Evolutionary conservation across 805 yeast genomes (phyloP).

Genomic region (Saturnispora sanitii): DNA sequence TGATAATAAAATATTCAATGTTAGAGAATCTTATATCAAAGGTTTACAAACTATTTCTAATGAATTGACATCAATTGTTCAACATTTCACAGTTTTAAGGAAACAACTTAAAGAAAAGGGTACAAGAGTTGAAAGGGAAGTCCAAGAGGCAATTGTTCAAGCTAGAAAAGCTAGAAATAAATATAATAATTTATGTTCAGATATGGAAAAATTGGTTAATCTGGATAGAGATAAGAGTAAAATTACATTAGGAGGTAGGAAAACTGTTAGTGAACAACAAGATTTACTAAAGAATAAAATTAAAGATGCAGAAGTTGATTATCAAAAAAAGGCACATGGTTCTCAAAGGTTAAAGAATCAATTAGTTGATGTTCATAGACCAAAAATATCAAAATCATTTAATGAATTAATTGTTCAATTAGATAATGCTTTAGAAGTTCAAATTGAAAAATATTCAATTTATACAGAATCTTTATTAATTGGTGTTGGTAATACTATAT

Average conservation of each 20-base stretch:
- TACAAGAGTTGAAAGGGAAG: slow-evolving; percentile 72
- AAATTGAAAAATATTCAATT: slow-evolving; percentile 80
- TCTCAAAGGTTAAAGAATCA: slow-evolving; percentile 69
- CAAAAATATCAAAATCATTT: slow-evolving; percentile 59
- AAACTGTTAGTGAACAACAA: slow-evolving; percentile 78
- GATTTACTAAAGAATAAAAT: slow-evolving; percentile 79
- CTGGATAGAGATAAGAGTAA: slow-evolving; percentile 81
- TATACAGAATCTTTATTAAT: slow-evolving; percentile 75
- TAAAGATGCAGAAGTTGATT: slow-evolving; percentile 77
- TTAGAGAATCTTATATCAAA: slow-evolving; percentile 65
- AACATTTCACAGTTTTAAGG: slow-evolving; percentile 61
- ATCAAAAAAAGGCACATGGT: slow-evolving; percentile 61
- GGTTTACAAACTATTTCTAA: slow-evolving; percentile 80
- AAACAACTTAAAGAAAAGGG: slow-evolving; percentile 77
- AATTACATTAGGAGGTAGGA: slow-evolving; percentile 69
- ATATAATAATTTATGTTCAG: slow-evolving; percentile 74
- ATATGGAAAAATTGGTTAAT: slow-evolving; percentile 65
- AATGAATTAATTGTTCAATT: slow-evolving; percentile 74
- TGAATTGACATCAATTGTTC: slow-evolving; percentile 63
- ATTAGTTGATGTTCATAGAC: slow-evolving; percentile 64
- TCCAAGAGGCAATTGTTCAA: slow-evolving; percentile 64
- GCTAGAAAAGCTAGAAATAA: slow-evolving; percentile 83
- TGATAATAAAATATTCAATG: slow-evolving; percentile 63
- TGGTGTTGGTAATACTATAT: slow-evolving; percentile 73
- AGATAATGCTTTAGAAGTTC: slow-evolving; percentile 83